These are phyloP conservation scores for Leccinum disarticulatum DNA, from an alignment of 768 basidiomycete species.

Conservation along the genomic window DNA sequence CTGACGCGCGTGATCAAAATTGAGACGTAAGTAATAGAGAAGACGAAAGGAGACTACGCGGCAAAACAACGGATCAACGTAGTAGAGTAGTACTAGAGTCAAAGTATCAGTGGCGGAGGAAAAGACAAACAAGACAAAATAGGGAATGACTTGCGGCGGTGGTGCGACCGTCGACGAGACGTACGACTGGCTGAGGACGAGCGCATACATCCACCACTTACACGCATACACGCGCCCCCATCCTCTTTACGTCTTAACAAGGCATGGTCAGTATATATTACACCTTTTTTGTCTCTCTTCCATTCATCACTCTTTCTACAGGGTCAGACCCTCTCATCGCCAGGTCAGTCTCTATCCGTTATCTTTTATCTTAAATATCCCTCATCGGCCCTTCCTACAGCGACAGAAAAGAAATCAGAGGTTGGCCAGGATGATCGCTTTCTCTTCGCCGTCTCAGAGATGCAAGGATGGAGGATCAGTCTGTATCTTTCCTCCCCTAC, in stretches of 20 bases:
- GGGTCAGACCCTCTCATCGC: constrained; percentile 87
- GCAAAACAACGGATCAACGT: neutral
- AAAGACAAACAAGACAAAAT: constrained; percentile 37
- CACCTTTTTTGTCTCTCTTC: constrained; percentile 3
- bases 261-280: constrained; percentile 27
- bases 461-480: constrained; percentile 99
- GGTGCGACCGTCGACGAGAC: constrained; percentile 5
- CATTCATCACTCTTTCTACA: constrained; percentile 29
- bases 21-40: constrained; percentile 9
- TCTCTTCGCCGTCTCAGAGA: constrained; percentile 83
- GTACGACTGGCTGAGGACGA: neutral
- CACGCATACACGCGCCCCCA: constrained; percentile 1
- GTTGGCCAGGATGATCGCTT: constrained; percentile 68
- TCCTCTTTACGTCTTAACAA: constrained; percentile 30
- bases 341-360: constrained; percentile 48
- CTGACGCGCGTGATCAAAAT: constrained; percentile 4
- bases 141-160: constrained; percentile 13
- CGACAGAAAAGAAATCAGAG: constrained; percentile 79
- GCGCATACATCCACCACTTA: constrained; percentile 11
- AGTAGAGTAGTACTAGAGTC: neutral
- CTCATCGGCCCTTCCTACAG: constrained; percentile 40
- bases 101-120: constrained; percentile 4
- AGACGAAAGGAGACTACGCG: neutral
- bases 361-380: neutral
- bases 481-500: constrained; percentile 38